These are phyloP conservation scores for Aureobasidium melanogenum DNA, from an alignment of 2,329 filamentous ascomycete species.

Conservation along the genomic window DNA sequence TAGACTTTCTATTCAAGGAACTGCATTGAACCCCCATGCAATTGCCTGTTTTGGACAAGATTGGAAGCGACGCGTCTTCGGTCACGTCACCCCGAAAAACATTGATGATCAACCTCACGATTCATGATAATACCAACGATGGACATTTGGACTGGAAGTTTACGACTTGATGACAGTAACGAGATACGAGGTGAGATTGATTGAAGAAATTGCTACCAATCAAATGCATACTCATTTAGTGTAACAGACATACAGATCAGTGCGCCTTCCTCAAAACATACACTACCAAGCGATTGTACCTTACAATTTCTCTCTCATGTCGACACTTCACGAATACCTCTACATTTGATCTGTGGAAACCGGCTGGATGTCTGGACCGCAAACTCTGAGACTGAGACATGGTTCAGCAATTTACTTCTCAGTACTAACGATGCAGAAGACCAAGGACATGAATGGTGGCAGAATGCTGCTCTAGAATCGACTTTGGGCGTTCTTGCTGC, in stretches of 20 bases:
- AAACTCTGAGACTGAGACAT: conserved; percentile 26
- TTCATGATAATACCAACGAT: neutral
- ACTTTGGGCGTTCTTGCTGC: conserved; percentile 31
- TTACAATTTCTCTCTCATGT: conserved; percentile 32
- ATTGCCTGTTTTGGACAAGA: conserved; percentile 2
- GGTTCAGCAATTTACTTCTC: conserved; percentile 31
- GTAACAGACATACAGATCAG: neutral
- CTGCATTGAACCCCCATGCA: too few relatives aligned
- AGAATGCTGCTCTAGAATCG: conserved; percentile 27
- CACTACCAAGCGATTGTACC: neutral
- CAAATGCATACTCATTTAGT: neutral
- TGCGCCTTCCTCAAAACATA: neutral
- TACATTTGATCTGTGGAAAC: conserved; percentile 31
- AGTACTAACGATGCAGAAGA: conserved; percentile 13
- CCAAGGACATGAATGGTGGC: conserved; percentile 28
- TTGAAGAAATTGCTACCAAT: neutral
- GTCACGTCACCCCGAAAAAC: neutral
- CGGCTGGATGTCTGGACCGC: conserved; percentile 31
- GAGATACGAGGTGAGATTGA: neutral
- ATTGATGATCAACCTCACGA: neutral
- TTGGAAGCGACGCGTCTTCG: neutral
- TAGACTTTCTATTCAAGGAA: too few relatives aligned
- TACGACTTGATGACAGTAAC: neutral
- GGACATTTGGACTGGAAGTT: neutral
- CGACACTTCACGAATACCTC: conserved; percentile 30